Base-by-base conservation (phyloP, 2,329 filamentous ascomycete species). In the Aspergillus sp. region DNA sequence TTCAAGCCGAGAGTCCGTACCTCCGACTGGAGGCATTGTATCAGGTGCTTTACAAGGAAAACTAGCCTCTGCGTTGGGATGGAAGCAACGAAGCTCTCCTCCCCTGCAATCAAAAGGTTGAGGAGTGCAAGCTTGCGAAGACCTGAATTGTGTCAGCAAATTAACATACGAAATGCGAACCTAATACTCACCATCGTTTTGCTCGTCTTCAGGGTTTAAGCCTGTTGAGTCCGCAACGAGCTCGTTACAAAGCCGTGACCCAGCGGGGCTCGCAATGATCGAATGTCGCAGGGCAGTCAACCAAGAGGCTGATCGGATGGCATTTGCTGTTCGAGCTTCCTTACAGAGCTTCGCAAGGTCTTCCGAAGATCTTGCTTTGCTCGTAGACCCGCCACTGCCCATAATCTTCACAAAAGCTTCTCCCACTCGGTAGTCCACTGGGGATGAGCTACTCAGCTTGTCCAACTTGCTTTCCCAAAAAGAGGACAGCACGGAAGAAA, bases 41-140 rank as follows among this genome's bases (percentile, higher is more conserved):
- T 72, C 5, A 94, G 69, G 41, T 88, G 80, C 51, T 82, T 84
- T 26, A 89, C 75, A 6, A 89, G 78, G 60, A 94, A 91, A 0
- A 94, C 76, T 2, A 91, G 60, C 15, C 86, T 74, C 48, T 88
- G 75, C 33, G 58, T 61, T 14, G 63, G 64, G 35, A 75, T 66
- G 15, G 55, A 65, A 5, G 66, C 55, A 4, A 64, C 53, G 13
- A 71, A 61, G 5, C 61, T 59, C 22, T 68, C 63, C 36, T 72
- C 66, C 3, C 59, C 63, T 15, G 63, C 51, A 6, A 77, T 44
- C 3, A 79, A 57, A 16, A 66, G 55, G 43, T 78, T 78, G 12
- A 79, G 60, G 8, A 74, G 43, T 3, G 70, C 57, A 2, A 79
- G 51, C 32, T 70, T 64, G 33, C 57, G 61, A 8, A 76, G 50